phyloP scores from a whole-genome alignment of 23 red algal genomes.

The Cyanidioschyzon merolae region DNA sequence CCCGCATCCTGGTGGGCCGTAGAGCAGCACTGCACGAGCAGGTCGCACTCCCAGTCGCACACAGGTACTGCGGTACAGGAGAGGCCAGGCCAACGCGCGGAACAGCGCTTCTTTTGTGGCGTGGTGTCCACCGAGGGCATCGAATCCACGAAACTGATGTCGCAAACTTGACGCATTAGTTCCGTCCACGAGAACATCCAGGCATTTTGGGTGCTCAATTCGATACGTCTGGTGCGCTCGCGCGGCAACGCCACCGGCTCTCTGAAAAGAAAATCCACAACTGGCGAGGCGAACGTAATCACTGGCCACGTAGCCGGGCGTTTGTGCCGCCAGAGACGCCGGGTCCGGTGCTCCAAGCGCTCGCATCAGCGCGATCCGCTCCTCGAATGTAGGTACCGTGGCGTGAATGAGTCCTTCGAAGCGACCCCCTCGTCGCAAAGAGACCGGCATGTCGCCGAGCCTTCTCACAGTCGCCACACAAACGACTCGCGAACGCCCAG shows the following conservation, averaged over 20 bases:
- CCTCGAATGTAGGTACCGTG: constrained; percentile 9
- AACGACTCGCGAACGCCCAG: background rate
- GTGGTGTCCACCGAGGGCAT: constrained; percentile 38
- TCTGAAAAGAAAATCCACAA: background rate
- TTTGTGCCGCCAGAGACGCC: constrained; percentile 15
- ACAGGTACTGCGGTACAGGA: constrained; percentile 27
- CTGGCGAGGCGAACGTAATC: constrained; percentile 31
- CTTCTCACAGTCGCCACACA: constrained; percentile 53
- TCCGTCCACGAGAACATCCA: background rate
- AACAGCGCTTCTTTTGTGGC: constrained; percentile 41
- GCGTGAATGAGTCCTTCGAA: constrained; percentile 48
- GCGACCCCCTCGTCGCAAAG: constrained; percentile 25
- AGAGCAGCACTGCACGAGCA: constrained; percentile 64
- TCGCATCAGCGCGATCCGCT: constrained; percentile 28
- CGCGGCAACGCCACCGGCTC: background rate
- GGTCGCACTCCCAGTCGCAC: constrained; percentile 30
- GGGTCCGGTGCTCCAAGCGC: constrained; percentile 3
- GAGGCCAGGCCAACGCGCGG: constrained; percentile 69
- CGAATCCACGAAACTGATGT: constrained; percentile 14
- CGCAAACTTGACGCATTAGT: background rate
- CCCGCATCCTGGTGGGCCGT: constrained; percentile 76
- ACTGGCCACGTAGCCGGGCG: constrained; percentile 57
- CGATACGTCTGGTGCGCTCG: background rate
- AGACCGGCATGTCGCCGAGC: constrained; percentile 25
- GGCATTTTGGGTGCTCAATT: background rate